These are phyloP conservation scores for Rauvolfia tetraphylla DNA, from an alignment of 257 asterid species.

Conservation along the genomic window DNA sequence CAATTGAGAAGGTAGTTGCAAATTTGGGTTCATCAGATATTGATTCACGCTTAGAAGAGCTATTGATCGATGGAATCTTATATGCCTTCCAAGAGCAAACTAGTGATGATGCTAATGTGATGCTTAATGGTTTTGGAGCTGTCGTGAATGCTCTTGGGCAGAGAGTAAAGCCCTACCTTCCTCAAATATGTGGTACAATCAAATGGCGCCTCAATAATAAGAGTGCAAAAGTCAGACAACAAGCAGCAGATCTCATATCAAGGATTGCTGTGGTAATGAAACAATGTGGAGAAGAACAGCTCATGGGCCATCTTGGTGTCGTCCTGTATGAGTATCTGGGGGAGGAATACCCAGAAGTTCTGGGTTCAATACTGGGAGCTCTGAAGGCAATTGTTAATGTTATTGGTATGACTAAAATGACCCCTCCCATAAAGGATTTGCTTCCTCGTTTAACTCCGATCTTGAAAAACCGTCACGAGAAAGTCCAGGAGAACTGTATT, in stretches of 20 bases:
- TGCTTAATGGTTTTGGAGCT: conserved; percentile 94
- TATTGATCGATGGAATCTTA: conserved; percentile 78
- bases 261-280: conserved; percentile 92
- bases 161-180: conserved; percentile 82
- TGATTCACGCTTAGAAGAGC: conserved; percentile 79
- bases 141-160: conserved; percentile 90
- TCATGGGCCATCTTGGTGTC: conserved; percentile 96
- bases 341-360: conserved; percentile 88
- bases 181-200: conserved; percentile 92
- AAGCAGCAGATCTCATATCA: conserved; percentile 86
- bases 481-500: conserved; percentile 88
- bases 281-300: conserved; percentile 83
- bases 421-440: conserved; percentile 86
- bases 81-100: conserved; percentile 96
- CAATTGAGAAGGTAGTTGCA: conserved; percentile 89
- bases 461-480: conserved; percentile 88
- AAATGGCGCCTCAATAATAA: conserved; percentile 89
- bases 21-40: conserved; percentile 88
- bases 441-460: conserved; percentile 93
- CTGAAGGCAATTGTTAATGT: conserved; percentile 89
- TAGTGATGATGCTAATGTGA: conserved; percentile 88
- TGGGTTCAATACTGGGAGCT: conserved; percentile 85
- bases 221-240: conserved; percentile 90
- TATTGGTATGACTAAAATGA: conserved; percentile 93
- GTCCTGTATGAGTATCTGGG: conserved; percentile 79